phyloP scores from a whole-genome alignment of 345 rosid genomes.

The Populus euphratica region DNA sequence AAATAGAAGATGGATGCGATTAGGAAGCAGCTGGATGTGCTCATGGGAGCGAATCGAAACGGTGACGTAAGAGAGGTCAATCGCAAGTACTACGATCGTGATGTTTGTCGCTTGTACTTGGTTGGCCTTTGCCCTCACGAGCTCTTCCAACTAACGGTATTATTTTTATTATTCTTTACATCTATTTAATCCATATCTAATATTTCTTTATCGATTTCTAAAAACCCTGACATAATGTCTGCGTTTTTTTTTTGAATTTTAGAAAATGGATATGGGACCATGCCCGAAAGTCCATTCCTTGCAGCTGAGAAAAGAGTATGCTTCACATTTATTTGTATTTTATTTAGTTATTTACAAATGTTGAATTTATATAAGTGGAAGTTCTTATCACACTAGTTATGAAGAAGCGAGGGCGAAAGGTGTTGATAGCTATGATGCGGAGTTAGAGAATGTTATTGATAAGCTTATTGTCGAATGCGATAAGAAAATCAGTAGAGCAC shows the following conservation, averaged over 20 bases:
- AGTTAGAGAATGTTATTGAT: slow-evolving; percentile 93
- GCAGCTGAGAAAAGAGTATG: slow-evolving; percentile 97
- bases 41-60: slow-evolving; percentile 98
- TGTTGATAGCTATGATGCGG: slow-evolving; percentile 77
- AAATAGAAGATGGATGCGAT: slow-evolving; percentile 73
- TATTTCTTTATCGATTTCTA: neutral
- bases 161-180: neutral
- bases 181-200: neutral
- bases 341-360: neutral
- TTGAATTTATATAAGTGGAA: neutral
- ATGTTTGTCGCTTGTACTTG: slow-evolving; percentile 90
- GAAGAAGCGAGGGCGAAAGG: slow-evolving; percentile 87
- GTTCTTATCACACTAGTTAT: slow-evolving; percentile 42
- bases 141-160: slow-evolving; percentile 87
- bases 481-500: slow-evolving; percentile 91
- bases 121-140: slow-evolving; percentile 99
- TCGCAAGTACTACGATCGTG: slow-evolving; percentile 98
- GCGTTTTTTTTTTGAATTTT: slow-evolving; percentile 11
- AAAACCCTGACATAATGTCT: neutral
- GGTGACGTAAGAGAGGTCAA: slow-evolving; percentile 97
- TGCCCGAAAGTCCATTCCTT: slow-evolving; percentile 98
- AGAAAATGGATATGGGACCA: slow-evolving; percentile 99
- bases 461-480: slow-evolving; percentile 96
- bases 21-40: slow-evolving; percentile 97
- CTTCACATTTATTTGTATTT: slow-evolving; percentile 18